phyloP scores from a whole-genome alignment of 345 rosid species.

The Aquilaria yunnanensis region DNA sequence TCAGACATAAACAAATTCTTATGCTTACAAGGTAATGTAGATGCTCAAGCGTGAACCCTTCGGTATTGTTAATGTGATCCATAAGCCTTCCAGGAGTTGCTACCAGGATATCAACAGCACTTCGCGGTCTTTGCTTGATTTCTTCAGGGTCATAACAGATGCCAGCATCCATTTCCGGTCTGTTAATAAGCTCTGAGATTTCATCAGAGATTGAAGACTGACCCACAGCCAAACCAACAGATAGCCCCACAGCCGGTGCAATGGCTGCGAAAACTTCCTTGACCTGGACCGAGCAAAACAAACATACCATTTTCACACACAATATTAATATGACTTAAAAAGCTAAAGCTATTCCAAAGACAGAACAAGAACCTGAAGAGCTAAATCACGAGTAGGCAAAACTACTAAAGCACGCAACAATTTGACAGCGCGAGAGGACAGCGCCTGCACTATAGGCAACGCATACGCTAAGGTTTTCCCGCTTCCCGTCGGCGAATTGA shows the following conservation, averaged over 20 bases:
- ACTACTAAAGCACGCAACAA: constrained; percentile 89
- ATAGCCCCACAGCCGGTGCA: constrained; percentile 87
- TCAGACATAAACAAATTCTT: too few species aligned
- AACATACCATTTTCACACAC: background rate
- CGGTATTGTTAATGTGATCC: constrained; percentile 86
- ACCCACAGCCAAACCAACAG: constrained; percentile 96
- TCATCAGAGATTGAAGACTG: constrained; percentile 89
- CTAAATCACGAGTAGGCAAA: constrained; percentile 93
- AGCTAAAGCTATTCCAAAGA: too few species aligned
- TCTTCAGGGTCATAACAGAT: constrained; percentile 76
- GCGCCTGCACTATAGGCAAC: constrained; percentile 72
- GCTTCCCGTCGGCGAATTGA: constrained; percentile 92
- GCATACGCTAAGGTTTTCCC: constrained; percentile 94
- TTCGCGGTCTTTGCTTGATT: constrained; percentile 39
- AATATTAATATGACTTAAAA: too few species aligned
- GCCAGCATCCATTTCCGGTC: constrained; percentile 74
- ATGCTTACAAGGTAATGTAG: constrained; percentile 81
- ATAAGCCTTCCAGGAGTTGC: constrained; percentile 99
- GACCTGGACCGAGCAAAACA: constrained; percentile 40
- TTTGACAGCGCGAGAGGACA: constrained; percentile 60
- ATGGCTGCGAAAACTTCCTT: constrained; percentile 86
- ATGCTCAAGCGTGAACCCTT: constrained; percentile 92
- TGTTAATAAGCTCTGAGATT: constrained; percentile 67
- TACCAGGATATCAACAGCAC: constrained; percentile 86
- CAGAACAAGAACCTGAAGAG: constrained; percentile 54